Evolutionary conservation across 2,329 filamentous ascomycete genomes (phyloP), one percentile per base, ranked within the genome.

Genomic region (Mycosphaerella arachidis): DNA sequence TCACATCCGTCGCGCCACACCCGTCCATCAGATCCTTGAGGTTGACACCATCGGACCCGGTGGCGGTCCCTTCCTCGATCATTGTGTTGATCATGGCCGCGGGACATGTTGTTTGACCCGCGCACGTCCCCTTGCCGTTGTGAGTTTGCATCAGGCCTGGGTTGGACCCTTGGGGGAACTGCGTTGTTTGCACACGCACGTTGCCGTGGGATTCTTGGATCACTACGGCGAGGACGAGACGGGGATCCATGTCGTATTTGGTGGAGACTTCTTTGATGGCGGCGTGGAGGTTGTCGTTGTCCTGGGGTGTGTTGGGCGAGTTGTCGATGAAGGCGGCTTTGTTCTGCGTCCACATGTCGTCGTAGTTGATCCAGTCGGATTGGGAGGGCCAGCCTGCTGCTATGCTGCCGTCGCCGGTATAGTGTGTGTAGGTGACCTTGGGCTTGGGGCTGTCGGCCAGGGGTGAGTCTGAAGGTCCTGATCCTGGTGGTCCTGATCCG

Each of bases 191-290:
- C 33, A 72, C 77, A 54, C 76, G 73, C 6, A 78, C 75, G 61
- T 77, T 79, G 55, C 78, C 78, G 59, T 75, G 73, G 35, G 72
- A 75, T 65, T 80, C 78, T 64, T 80, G 77, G 61, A 80, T 71
- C 45, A 79, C 69, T 30, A 76, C 70, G 51, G 76, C 75, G 52
- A 79, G 70, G 53, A 80, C 75, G 71, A 77, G 76, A 53, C 74
- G 72, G 52, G 72, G 62, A 57, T 75, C 73, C 9, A 79, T 68
- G 24, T 71, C 64, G n/a, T 75, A 72, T 12, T 66, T 59, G 1
- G 56, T 61, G 52, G 73, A 68, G 46, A 73, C 64, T 46, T 67
- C 51, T 40, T 72, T 60, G 61, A 79, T 75, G 27, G 72, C 74
- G 29, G 67, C 62, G 61, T 74, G 71, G 62, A 79, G 73, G 43